Evolutionary conservation across 345 rosid genomes (phyloP).

Genomic region (Garcia nutans): DNA sequence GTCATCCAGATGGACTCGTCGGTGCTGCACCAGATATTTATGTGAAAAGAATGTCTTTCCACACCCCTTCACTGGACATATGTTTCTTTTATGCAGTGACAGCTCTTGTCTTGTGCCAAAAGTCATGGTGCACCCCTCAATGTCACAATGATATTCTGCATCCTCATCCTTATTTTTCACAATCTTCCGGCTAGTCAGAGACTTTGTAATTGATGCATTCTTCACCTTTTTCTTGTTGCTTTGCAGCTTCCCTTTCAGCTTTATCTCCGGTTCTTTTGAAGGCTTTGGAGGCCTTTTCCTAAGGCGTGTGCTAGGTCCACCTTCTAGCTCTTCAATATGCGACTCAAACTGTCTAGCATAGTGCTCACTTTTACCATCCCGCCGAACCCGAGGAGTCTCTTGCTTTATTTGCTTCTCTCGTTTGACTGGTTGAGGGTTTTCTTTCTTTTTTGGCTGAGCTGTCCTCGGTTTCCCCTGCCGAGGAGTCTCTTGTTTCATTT

Average conservation of each 20-base stretch:
- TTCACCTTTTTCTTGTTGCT: conserved; percentile 44
- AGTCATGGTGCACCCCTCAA: conserved; percentile 92
- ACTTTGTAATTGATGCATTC: conserved; percentile 33
- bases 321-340: conserved; percentile 40
- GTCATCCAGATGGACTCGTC: conserved; percentile 77
- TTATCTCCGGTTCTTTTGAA: conserved; percentile 34
- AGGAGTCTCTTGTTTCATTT: conserved; percentile 31
- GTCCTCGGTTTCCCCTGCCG: conserved; percentile 26
- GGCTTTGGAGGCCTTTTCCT: conserved; percentile 59
- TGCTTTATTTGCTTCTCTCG: conserved; percentile 39
- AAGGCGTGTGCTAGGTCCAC: conserved; percentile 76
- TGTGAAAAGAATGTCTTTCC: conserved; percentile 95
- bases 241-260: conserved; percentile 51
- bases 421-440: conserved; percentile 13
- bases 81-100: conserved; percentile 66
- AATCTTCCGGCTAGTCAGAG: conserved; percentile 25
- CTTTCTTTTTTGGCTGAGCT: conserved; percentile 10
- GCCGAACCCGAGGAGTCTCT: conserved; percentile 31
- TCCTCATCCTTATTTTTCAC: conserved; percentile 51
- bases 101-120: conserved; percentile 70
- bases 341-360: conserved; percentile 26
- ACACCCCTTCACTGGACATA: conserved; percentile 88
- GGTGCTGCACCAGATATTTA: conserved; percentile 94
- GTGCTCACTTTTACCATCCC: conserved; percentile 31
- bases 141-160: conserved; percentile 67